Evolutionary conservation across 495 filamentous ascomycete genomes (phyloP).

Genomic region (Annulohypoxylon nitens): DNA sequence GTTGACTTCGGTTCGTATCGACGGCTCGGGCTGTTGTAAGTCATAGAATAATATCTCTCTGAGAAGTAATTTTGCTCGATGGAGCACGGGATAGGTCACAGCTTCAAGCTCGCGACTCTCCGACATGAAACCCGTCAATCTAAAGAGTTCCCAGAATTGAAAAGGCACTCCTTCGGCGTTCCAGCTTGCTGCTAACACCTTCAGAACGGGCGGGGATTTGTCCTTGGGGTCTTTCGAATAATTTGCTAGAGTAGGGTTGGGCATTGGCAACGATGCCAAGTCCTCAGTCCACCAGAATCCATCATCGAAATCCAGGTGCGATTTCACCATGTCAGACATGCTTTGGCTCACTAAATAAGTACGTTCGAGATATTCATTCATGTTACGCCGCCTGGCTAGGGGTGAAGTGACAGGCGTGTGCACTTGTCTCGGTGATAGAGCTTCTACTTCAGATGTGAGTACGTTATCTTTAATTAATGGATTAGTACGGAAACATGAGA

Average conservation of each 20-base stretch:
- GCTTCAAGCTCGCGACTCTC: slow-evolving; percentile 57
- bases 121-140: slow-evolving; percentile 58
- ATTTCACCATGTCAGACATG: slow-evolving; percentile 57
- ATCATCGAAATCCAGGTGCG: slow-evolving; percentile 61
- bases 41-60: slow-evolving; percentile 65
- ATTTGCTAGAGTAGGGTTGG: slow-evolving; percentile 57
- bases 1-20: slow-evolving; percentile 58
- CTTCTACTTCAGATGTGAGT: slow-evolving; percentile 47
- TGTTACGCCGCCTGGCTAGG: slow-evolving; percentile 61
- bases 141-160: slow-evolving; percentile 62
- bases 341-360: slow-evolving; percentile 55
- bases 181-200: slow-evolving; percentile 62
- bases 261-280: slow-evolving; percentile 58
- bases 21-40: slow-evolving; percentile 62
- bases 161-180: slow-evolving; percentile 59
- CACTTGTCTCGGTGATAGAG: slow-evolving; percentile 59
- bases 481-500: slow-evolving; percentile 21
- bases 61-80: slow-evolving; percentile 63
- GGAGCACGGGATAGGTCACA: slow-evolving; percentile 58
- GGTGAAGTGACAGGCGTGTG: slow-evolving; percentile 65
- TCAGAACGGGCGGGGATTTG: slow-evolving; percentile 59
- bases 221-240: slow-evolving; percentile 58
- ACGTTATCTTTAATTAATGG: slow-evolving; percentile 5
- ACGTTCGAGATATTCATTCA: slow-evolving; percentile 64
- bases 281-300: slow-evolving; percentile 68